Percentiles rank a stretch among this genome's conserved stretches.
Conservation (phyloP, 2,329 filamentous ascomycete species). For the Talaromyces sp. region DNA sequence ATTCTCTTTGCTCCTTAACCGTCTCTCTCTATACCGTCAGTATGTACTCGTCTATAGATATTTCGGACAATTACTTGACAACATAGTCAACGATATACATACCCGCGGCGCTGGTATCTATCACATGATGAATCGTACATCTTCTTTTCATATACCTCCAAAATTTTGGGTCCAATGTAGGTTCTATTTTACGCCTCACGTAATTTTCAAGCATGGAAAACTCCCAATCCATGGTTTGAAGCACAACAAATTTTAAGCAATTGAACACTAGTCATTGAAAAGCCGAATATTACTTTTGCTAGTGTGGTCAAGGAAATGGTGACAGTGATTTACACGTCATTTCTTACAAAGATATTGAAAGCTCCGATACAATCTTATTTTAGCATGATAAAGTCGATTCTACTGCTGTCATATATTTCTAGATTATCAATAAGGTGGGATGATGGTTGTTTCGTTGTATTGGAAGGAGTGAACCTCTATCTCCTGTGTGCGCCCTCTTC, state of each 20-base stretch:
- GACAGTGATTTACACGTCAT: not conserved
- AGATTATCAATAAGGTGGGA: not conserved
- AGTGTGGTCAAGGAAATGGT: not conserved
- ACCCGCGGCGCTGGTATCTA: not conserved
- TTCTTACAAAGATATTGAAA: not conserved
- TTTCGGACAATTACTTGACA: not conserved
- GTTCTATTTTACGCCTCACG: not conserved
- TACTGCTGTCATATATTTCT: not conserved
- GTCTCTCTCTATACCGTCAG: not conserved
- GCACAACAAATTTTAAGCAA: not conserved
- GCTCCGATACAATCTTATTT: not conserved
- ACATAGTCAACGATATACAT: not conserved
- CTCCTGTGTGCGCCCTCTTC: too few species aligned
- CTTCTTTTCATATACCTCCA: not conserved
- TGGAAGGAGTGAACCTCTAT: not conserved
- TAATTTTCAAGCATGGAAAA: not conserved
- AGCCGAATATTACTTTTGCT: not conserved
- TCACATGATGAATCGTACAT: not conserved
- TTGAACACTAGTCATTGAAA: not conserved
- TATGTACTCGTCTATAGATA: not conserved
- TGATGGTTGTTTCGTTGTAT: not conserved
- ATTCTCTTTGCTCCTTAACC: not conserved
- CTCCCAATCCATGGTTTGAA: not conserved
- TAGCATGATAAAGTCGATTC: not conserved
- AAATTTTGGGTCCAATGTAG: too few species aligned